Percentiles rank a stretch among this genome's conserved stretches.
Evolutionary conservation across 108 stramenopile genomes (phyloP).

Genomic region (Fragilaria radians): DNA sequence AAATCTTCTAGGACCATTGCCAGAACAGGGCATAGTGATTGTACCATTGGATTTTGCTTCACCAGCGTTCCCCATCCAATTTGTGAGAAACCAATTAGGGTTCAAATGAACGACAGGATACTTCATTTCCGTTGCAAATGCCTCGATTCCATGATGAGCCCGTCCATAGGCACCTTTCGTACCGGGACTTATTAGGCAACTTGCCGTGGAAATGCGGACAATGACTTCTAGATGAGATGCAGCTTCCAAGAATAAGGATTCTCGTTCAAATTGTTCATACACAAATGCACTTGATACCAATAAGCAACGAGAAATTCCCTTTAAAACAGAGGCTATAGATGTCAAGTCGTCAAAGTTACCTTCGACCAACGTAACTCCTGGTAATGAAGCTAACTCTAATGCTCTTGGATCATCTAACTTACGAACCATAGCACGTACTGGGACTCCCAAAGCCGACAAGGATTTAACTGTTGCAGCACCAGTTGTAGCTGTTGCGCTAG

Average conservation of each 20-base stretch:
- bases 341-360: background rate
- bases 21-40: background rate
- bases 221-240: background rate
- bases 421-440: constrained; percentile 8
- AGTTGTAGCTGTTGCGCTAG: constrained; percentile 1
- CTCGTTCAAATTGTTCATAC: constrained; percentile 7
- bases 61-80: constrained; percentile 3
- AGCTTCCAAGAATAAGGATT: background rate
- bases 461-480: constrained; percentile 5
- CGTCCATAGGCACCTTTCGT: background rate
- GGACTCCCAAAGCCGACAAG: background rate
- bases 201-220: constrained; percentile 3
- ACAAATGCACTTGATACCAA: constrained; percentile 4
- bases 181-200: background rate
- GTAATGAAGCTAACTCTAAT: constrained; percentile 2
- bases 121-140: background rate
- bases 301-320: constrained; percentile 1
- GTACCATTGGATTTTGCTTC: constrained; percentile 1
- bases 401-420: constrained; percentile 4
- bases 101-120: constrained; percentile 8
- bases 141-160: background rate
- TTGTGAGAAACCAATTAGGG: constrained; percentile 7
- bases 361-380: constrained; percentile 1
- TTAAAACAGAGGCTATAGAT: background rate
- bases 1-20: background rate